A percentile compares a stretch with the other conserved stretches of the same genome.
Conservation (phyloP, 2,329 filamentous ascomycete genomes). For the Aspergillus luchuensis region DNA sequence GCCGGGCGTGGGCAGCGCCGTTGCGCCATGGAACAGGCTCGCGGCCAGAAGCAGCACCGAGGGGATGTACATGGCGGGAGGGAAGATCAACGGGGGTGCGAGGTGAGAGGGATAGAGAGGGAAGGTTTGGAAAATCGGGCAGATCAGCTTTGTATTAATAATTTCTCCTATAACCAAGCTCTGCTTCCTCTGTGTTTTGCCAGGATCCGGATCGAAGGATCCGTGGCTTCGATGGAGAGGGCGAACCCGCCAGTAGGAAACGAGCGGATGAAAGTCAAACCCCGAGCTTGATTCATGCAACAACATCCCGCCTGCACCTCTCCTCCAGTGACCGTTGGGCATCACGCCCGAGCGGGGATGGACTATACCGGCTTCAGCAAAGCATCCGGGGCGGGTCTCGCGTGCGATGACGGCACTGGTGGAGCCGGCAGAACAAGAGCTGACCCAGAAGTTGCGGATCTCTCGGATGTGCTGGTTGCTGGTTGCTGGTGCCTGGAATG, state of each 20-base stretch:
- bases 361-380: no score
- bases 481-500: no score
- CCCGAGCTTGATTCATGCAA: neutral
- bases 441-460: no score
- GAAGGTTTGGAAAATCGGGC: neutral
- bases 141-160: neutral
- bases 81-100: neutral
- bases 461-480: no score
- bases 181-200: neutral
- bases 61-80: conserved; percentile 1
- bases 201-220: neutral
- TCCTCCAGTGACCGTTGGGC: no score
- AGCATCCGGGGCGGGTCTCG: no score
- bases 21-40: conserved; percentile 4
- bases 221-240: neutral
- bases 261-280: neutral
- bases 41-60: conserved; percentile 7
- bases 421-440: no score
- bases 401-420: no score
- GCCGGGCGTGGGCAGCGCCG: conserved; percentile 3
- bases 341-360: no score
- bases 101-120: neutral
- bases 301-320: neutral
- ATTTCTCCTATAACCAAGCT: neutral
- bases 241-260: neutral